A percentile compares a stretch with the other conserved stretches of the same genome.
These are phyloP conservation scores for Leptoxyphium fumago DNA, from an alignment of 2,329 filamentous ascomycete species.

Conservation along the genomic window DNA sequence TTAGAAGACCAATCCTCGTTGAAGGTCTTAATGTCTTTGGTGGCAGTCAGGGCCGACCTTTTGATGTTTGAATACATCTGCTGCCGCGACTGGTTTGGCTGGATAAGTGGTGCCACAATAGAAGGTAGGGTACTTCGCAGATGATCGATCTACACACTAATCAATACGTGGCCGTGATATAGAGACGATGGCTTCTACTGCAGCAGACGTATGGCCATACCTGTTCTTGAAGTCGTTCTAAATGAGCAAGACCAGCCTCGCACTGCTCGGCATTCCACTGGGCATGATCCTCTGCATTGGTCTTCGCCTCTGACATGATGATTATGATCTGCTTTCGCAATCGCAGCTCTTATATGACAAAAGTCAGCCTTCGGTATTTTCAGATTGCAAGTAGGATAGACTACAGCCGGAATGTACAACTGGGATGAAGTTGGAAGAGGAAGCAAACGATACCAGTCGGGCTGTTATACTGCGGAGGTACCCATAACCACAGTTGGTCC, in stretches of 20 bases:
- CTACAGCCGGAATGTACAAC: too few relatives aligned
- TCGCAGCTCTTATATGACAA: too few relatives aligned
- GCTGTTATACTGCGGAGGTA: too few relatives aligned
- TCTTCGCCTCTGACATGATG: too few relatives aligned
- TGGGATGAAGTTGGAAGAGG: too few relatives aligned
- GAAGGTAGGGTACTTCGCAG: constrained; percentile 29
- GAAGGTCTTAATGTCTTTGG: constrained; percentile 24
- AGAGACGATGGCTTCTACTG: background rate
- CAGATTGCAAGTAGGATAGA: too few relatives aligned
- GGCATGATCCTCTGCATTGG: background rate
- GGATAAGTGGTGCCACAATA: constrained; percentile 25
- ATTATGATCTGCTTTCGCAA: too few relatives aligned
- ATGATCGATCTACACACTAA: constrained; percentile 22
- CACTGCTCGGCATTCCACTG: constrained; percentile 17
- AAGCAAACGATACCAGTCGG: too few relatives aligned
- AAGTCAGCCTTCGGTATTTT: too few relatives aligned
- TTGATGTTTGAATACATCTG: constrained; percentile 25
- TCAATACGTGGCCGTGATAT: background rate
- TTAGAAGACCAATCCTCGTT: constrained; percentile 23
- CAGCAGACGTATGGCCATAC: constrained; percentile 12
- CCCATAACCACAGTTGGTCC: too few relatives aligned
- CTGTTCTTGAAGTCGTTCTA: constrained; percentile 30
- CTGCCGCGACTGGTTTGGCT: constrained; percentile 12
- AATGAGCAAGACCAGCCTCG: constrained; percentile 27
- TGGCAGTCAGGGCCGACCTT: constrained; percentile 21